Evolutionary conservation across 768 basidiomycete genomes (phyloP).

Genomic region (Kwoniella dendrophila): DNA sequence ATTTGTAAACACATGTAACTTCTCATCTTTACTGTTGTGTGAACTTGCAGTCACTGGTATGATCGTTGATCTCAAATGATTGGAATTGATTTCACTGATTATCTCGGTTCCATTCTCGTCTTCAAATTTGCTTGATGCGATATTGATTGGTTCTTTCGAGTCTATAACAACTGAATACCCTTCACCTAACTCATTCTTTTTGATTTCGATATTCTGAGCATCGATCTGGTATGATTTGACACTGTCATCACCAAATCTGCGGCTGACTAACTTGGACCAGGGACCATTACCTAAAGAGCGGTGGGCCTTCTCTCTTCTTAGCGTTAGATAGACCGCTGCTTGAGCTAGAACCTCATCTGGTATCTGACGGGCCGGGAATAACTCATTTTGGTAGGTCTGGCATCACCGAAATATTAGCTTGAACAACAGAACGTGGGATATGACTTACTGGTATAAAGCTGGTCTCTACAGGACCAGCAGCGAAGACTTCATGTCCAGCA

Average conservation of each 20-base stretch:
- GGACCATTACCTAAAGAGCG: constrained; percentile 55
- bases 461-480: constrained; percentile 79
- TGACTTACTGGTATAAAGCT: constrained; percentile 78
- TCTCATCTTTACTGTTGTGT: constrained; percentile 58
- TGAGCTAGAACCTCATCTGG: constrained; percentile 70
- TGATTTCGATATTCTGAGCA: constrained; percentile 62
- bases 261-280: constrained; percentile 71
- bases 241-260: constrained; percentile 77
- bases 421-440: too few relatives aligned
- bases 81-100: not conserved
- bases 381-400: constrained; percentile 77
- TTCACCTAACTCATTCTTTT: constrained; percentile 55
- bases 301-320: constrained; percentile 2
- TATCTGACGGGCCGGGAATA: constrained; percentile 73
- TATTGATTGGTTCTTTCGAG: constrained; percentile 4
- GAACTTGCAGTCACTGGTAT: constrained; percentile 59
- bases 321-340: constrained; percentile 70
- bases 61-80: constrained; percentile 64
- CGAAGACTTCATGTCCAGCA: constrained; percentile 75
- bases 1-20: constrained; percentile 70
- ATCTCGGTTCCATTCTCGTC: not conserved
- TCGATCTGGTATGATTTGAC: constrained; percentile 59
- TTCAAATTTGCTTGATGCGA: constrained; percentile 25
- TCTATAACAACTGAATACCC: constrained; percentile 14
- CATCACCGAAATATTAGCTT: too few relatives aligned